A percentile compares a stretch with the other conserved stretches of the same genome.
These are phyloP conservation scores for Myxozyma mucilagina DNA, from an alignment of 805 yeast genomes.

Conservation along the genomic window DNA sequence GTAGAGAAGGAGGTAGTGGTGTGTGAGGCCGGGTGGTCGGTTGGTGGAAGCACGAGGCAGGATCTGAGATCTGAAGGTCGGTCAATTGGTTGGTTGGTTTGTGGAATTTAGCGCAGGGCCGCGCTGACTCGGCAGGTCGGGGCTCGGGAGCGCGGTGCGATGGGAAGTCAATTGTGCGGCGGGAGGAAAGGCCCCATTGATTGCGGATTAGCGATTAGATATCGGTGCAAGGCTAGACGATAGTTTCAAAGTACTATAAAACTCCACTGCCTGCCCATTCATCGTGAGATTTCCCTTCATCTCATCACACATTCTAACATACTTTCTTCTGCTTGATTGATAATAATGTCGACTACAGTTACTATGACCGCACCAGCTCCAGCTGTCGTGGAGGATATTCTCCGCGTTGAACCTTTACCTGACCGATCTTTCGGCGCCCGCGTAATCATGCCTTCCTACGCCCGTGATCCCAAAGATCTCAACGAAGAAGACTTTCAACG, in stretches of 20 bases:
- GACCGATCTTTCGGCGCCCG: conserved; percentile 67
- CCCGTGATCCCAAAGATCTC: conserved; percentile 71
- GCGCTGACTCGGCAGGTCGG: no score
- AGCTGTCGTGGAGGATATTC: conserved; percentile 6
- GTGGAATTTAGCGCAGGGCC: no score
- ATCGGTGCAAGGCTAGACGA: neutral
- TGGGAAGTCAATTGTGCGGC: no score
- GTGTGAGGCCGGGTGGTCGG: no score
- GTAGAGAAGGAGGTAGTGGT: no score
- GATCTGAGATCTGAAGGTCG: no score
- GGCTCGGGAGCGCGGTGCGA: no score
- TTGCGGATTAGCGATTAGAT: neutral
- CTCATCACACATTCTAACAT: neutral
- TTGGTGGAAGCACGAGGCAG: no score
- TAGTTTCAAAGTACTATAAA: neutral
- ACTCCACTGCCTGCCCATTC: neutral
- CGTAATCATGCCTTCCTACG: conserved; percentile 62
- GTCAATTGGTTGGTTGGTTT: no score
- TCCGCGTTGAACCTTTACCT: conserved; percentile 48
- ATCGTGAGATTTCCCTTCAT: neutral
- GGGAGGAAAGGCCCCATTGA: no score
- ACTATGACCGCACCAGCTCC: conserved; percentile 15
- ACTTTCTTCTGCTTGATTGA: neutral
- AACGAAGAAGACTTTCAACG: conserved; percentile 62
- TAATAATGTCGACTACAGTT: conserved; percentile 22